Percentiles rank a stretch among this genome's conserved stretches.
phyloP scores from a whole-genome alignment of 2,329 filamentous ascomycete species.

The Ascochyta rabiei region DNA sequence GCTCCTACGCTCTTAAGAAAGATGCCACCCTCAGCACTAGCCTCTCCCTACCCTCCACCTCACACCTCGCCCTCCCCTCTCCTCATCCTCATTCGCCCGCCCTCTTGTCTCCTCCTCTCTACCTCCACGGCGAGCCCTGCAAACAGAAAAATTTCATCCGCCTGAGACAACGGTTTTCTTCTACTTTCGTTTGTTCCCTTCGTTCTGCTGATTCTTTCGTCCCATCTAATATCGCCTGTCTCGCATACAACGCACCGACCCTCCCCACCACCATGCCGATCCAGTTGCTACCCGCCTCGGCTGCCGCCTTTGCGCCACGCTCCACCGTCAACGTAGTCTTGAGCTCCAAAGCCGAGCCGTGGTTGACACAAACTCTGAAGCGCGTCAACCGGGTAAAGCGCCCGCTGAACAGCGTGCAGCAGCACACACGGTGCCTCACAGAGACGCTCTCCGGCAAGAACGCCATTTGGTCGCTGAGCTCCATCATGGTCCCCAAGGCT shows the following conservation, averaged over 20 bases:
- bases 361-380: constrained; percentile 96
- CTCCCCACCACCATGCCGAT: constrained; percentile 72
- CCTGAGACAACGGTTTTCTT: constrained; percentile 45
- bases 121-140: constrained; percentile 44
- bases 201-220: constrained; percentile 43
- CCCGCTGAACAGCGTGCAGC: constrained; percentile 93
- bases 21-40: constrained; percentile 47
- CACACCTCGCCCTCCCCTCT: constrained; percentile 50
- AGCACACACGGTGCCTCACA: constrained; percentile 93
- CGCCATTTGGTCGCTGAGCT: constrained; percentile 93
- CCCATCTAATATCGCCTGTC: constrained; percentile 45
- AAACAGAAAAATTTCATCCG: constrained; percentile 44
- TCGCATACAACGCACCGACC: constrained; percentile 35
- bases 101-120: constrained; percentile 42
- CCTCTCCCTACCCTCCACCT: constrained; percentile 49
- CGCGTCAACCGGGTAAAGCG: constrained; percentile 96
- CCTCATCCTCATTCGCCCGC: constrained; percentile 51
- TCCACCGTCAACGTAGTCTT: constrained; percentile 95
- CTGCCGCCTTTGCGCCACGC: constrained; percentile 92
- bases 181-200: constrained; percentile 37
- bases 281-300: constrained; percentile 91
- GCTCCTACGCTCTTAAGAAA: constrained; percentile 49
- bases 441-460: constrained; percentile 88
- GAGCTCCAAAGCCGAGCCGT: constrained; percentile 89
- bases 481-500: constrained; percentile 88